These are phyloP conservation scores for Penicillium parvum DNA, from an alignment of 495 filamentous ascomycete species.

Conservation along the genomic window DNA sequence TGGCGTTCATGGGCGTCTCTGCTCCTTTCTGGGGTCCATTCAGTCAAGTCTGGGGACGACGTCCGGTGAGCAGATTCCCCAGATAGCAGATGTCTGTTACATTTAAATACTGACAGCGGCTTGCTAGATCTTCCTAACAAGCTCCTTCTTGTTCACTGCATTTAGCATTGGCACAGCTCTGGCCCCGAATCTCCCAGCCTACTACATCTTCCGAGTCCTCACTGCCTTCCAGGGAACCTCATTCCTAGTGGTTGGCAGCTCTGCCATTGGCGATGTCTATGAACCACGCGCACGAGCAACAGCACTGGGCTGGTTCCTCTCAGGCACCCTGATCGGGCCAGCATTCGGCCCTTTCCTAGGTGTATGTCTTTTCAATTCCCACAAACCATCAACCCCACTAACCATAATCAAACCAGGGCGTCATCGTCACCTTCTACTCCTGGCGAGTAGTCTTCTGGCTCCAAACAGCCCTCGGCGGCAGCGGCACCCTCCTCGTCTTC, in stretches of 20 bases:
- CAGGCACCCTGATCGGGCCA: slow-evolving; percentile 65
- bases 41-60: slow-evolving; percentile 61
- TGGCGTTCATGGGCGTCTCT: slow-evolving; percentile 65
- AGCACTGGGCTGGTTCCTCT: slow-evolving; percentile 65
- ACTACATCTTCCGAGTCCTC: slow-evolving; percentile 65
- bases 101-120: slow-evolving; percentile 7
- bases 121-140: slow-evolving; percentile 50
- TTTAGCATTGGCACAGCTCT: slow-evolving; percentile 65
- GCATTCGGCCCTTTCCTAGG: slow-evolving; percentile 65
- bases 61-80: slow-evolving; percentile 44
- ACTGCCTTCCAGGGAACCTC: slow-evolving; percentile 70
- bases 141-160: slow-evolving; percentile 54
- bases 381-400: not conserved
- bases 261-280: slow-evolving; percentile 62
- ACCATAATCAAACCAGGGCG: slow-evolving; percentile 34
- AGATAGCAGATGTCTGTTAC: not conserved
- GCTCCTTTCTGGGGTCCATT: slow-evolving; percentile 65
- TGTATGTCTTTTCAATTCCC: slow-evolving; percentile 13
- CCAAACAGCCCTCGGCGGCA: slow-evolving; percentile 58
- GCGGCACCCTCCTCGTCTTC: slow-evolving; percentile 54
- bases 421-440: slow-evolving; percentile 64
- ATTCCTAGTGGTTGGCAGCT: slow-evolving; percentile 61
- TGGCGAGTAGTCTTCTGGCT: slow-evolving; percentile 74
- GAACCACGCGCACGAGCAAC: slow-evolving; percentile 63
- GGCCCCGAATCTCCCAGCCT: slow-evolving; percentile 59